Base-by-base conservation (phyloP, 1,284 basidiomycete species). In the Earliella scabrosa region DNA sequence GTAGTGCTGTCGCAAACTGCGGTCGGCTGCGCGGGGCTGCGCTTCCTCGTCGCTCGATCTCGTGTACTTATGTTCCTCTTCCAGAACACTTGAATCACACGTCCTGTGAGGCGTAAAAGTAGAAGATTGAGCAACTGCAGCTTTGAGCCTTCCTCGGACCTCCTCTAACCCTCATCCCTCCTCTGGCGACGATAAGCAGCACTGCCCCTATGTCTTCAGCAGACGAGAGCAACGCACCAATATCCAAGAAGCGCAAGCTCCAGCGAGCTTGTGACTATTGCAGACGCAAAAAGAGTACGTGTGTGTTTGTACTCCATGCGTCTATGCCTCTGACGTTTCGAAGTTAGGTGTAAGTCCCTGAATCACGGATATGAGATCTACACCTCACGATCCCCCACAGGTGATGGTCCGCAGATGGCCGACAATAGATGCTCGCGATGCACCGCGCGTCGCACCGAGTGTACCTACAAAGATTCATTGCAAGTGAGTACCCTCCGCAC, bases 391-490 rank as follows among this genome's bases (percentile, higher is more conserved):
- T 0, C 1, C 13, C 18, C 16, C 0, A 13, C 36, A 71, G 70
- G 70, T 50, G 70, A 71, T 63, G 68, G 70, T 3, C 61, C 64
- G 6, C 59, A 64, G 34, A 87, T 83, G 82, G 81, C 81, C 2
- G 80, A 80, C 20, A 86, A 85, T 54, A 75, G 78, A 49, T 95
- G 93, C 67, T 88, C 91, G 0, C 92, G 91, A 67, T 95, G 93
- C 68, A 74, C 82, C 16, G 80, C 89, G 5, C 88, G 86, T 61
- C 83, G 77, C 52, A 78, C 83, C 14, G 86, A 90, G 2, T 94
- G 92, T 72, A 92, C 88, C 0, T 94, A 92, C 68, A 75, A 90
- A 36, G 86, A 88, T 64, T 81, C 82, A 1, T 82, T 86, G 38
- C 86, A 86, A 78, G 88, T 88, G 54, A 32, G 77, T 70, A 18